A percentile compares a stretch with the other conserved stretches of the same genome.
These are phyloP conservation scores for Penicilliopsis zonata DNA, from an alignment of 495 filamentous ascomycete genomes.

Conservation along the genomic window DNA sequence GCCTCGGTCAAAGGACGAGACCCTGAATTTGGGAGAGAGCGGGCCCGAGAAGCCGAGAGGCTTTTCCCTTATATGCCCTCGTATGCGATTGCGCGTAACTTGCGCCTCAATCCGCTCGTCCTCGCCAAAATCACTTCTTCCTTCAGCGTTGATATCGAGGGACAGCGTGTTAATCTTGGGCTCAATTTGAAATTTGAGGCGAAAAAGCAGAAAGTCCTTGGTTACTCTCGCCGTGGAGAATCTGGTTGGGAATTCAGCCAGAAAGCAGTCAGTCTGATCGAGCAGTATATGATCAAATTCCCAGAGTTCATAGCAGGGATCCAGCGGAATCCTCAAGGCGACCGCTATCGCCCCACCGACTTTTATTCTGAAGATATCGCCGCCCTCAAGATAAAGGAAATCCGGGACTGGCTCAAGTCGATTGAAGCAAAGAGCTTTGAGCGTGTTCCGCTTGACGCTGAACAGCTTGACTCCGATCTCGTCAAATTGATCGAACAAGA, in stretches of 20 bases:
- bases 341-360: constrained; percentile 68
- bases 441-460: constrained; percentile 83
- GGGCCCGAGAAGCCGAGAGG: constrained; percentile 54
- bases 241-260: constrained; percentile 92
- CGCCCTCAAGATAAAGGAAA: constrained; percentile 58
- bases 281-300: constrained; percentile 85
- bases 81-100: constrained; percentile 67
- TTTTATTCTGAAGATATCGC: constrained; percentile 67
- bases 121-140: constrained; percentile 93
- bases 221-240: constrained; percentile 75
- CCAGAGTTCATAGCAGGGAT: constrained; percentile 90
- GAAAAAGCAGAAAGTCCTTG: constrained; percentile 88
- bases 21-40: constrained; percentile 64
- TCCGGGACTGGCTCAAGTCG: constrained; percentile 81
- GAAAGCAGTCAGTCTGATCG: constrained; percentile 68
- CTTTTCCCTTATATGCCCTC: constrained; percentile 71
- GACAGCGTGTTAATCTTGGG: constrained; percentile 73
- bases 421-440: constrained; percentile 86
- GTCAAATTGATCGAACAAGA: constrained; percentile 72
- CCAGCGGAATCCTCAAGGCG: constrained; percentile 58
- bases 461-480: constrained; percentile 85
- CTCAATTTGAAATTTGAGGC: constrained; percentile 95
- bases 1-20: constrained; percentile 56
- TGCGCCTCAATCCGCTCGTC: constrained; percentile 73
- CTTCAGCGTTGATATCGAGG: constrained; percentile 70